Evolutionary conservation across 2,329 filamentous ascomycete genomes (phyloP).

Genomic region (Trichoderma citrinoviride): DNA sequence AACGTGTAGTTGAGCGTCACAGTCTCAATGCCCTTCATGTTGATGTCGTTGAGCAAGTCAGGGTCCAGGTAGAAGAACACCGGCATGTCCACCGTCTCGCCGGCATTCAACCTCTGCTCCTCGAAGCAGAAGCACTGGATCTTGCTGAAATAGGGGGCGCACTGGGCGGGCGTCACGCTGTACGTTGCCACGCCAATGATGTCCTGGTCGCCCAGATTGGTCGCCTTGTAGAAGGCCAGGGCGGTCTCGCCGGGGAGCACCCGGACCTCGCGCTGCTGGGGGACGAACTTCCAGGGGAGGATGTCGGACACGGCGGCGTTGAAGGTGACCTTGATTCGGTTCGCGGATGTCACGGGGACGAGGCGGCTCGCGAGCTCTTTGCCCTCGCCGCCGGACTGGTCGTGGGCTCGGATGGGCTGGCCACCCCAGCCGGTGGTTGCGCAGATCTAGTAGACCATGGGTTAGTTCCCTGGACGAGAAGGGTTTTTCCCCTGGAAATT

Average conservation of each 20-base stretch:
- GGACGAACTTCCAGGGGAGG: slow-evolving; percentile 94
- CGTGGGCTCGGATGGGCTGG: slow-evolving; percentile 81
- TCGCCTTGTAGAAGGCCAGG: slow-evolving; percentile 95
- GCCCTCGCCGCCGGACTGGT: slow-evolving; percentile 41
- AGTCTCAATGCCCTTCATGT: slow-evolving; percentile 91
- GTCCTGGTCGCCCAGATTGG: slow-evolving; percentile 83
- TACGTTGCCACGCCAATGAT: slow-evolving; percentile 99
- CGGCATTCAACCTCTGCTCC: slow-evolving; percentile 88
- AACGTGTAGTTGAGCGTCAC: slow-evolving; percentile 97
- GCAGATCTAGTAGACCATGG: slow-evolving; percentile 59
- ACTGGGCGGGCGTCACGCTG: slow-evolving; percentile 92
- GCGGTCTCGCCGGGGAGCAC: slow-evolving; percentile 96
- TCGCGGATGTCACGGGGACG: slow-evolving; percentile 73
- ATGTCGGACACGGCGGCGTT: slow-evolving; percentile 93
- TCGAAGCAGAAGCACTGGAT: slow-evolving; percentile 99
- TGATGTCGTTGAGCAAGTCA: slow-evolving; percentile 85
- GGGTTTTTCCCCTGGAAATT: too few species aligned
- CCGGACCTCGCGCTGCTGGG: slow-evolving; percentile 93
- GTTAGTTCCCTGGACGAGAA: slow-evolving; percentile 17
- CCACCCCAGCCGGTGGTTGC: slow-evolving; percentile 89
- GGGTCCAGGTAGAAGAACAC: slow-evolving; percentile 99
- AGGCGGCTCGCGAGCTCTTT: slow-evolving; percentile 72
- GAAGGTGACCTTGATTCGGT: slow-evolving; percentile 92
- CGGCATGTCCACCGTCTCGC: slow-evolving; percentile 98
- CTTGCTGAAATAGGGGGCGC: slow-evolving; percentile 97